Evolutionary conservation across 768 basidiomycete genomes (phyloP), one percentile per base, ranked within the genome.

Genomic region (Amanita phalloides): DNA sequence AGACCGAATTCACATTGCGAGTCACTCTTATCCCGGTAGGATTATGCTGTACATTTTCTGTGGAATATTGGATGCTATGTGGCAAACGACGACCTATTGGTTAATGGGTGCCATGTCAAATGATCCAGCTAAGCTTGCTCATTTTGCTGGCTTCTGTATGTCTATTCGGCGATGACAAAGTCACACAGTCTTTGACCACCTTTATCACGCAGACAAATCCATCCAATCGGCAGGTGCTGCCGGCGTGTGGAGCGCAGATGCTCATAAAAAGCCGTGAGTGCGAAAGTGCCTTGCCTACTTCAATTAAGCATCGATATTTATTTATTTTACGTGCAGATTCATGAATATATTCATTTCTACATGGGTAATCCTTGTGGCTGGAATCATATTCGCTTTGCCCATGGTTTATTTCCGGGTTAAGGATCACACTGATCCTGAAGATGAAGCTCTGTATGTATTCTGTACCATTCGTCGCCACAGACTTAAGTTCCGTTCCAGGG

Each of bases 91-190:
- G 0, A 79, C 82, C 4, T 88, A 89, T 63, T 88, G 86, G 85
- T 70, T 86, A 58, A 83, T 88, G 77, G 88, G 88, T 37, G 83
- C 85, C 10, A 86, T 92, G 82, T 86, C 85, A 20, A 90, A 90
- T 57, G 81, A 90, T 63, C 79, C 85, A 6, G 77, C 74, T 1
- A 88, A 87, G 62, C 77, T 91, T 20, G 88, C 88, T 0, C 76
- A 88, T 61, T 84, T 91, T 59, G 71, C 82, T 13, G 90, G 89
- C 38, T 86, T 91, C 60, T 90, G 87, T 90, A 61, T 58, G 84
- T 37, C 74, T 7, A 55, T 32, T 21, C 36, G 49, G 21, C 45
- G 3, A 44, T 17, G 38, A 26, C 30, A 7, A 28, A 8, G n/a
- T 32, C 6, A 13, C 38, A 10, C 33, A 48, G 23, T n/a, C 45